Base-by-base conservation (phyloP, 768 basidiomycete species). In the Tulasnella sp. region DNA sequence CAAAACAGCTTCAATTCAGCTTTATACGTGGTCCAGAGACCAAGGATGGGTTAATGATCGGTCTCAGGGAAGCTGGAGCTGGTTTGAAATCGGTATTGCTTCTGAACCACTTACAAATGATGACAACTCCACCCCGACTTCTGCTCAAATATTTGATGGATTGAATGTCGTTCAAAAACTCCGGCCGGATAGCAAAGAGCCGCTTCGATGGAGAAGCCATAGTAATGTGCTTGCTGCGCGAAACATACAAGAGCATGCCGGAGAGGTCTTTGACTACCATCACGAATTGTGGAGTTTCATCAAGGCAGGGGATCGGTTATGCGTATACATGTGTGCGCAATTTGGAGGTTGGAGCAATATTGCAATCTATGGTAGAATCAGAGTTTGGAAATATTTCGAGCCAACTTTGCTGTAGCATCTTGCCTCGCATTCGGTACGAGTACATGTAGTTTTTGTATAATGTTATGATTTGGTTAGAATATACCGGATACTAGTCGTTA, bases 281-380 rank as follows among this genome's bases (percentile, higher is more conserved):
- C 56, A 57, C 41, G 55, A 56, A 37, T 33, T 57, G 9, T 51
- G 55, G 55, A 9, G 10, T n/a, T 40, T 55, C 40, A 27, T 56
- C 7, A 25, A 37, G 20, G 48, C 45, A n/a, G 56, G 55, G 4
- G 37, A 57, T 28, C 25, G 20, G n/a, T 29, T 57, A 19, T 31
- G 22, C 13, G 55, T 57, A 3, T 35, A 45, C 15, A 40, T 45
- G n/a, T 57, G 54, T 33, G 56, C 56, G 5, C 37, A 46, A 25
- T 55, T 34, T 35, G 13, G 12, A n/a, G 54, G 33, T 1, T 57
- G 56, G 56, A 25, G n/a, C 16, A 50, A 46, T 45, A 33, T 33
- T 41, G 54, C 44, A 12, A 32, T 37, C n/a, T 29, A 34, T 9
- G 48, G 37, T n/a, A 22, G 25, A 12, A 25, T 57, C 22, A 29